Conservation (phyloP, 345 rosid genomes). For the Melaleuca alternifolia region DNA sequence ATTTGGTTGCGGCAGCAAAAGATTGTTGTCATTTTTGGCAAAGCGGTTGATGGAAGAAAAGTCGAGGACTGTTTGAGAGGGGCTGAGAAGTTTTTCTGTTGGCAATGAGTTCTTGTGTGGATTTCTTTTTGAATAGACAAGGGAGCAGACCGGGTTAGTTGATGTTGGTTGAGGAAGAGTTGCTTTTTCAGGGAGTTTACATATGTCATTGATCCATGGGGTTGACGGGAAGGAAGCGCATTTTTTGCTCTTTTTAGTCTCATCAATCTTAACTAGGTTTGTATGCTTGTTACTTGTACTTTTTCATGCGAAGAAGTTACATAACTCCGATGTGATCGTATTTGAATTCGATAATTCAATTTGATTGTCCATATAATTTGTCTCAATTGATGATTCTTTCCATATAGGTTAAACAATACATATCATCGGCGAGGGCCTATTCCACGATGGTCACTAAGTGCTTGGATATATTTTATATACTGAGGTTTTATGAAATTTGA, state of each 20-base stretch:
- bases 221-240: background rate
- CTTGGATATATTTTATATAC: background rate
- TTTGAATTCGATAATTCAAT: background rate
- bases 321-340: background rate
- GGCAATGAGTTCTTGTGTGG: background rate
- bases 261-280: background rate
- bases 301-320: background rate
- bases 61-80: background rate
- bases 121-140: background rate
- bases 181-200: background rate
- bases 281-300: too few species aligned
- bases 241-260: background rate
- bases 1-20: background rate
- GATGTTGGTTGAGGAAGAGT: background rate
- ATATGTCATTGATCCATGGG: background rate
- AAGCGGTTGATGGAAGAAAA: background rate
- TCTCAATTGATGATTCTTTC: background rate
- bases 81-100: background rate
- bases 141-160: background rate
- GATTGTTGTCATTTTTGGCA: background rate
- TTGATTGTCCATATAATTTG: background rate
- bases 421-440: accelerated
- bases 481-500: background rate
- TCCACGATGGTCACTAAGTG: background rate
- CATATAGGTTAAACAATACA: background rate